These are phyloP conservation scores for Alternaria gaisen DNA, from an alignment of 2,329 filamentous ascomycete species.

Conservation along the genomic window DNA sequence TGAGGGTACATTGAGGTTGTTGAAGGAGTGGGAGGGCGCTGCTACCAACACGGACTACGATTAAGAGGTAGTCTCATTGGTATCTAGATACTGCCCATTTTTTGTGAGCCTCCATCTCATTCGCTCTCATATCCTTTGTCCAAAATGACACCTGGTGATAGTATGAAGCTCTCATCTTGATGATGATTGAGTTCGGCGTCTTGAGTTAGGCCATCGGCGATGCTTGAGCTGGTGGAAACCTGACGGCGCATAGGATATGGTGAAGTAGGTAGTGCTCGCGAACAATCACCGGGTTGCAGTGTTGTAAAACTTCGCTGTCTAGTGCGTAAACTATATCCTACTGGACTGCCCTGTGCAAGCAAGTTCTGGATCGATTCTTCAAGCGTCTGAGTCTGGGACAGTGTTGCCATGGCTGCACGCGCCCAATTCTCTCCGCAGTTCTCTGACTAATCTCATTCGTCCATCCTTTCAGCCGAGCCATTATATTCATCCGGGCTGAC, in stretches of 20 bases:
- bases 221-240: not conserved
- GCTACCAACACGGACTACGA: constrained; percentile 29
- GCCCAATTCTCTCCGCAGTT: not conserved
- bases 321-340: too few relatives aligned
- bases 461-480: not conserved
- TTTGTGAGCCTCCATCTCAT: not conserved
- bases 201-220: not conserved
- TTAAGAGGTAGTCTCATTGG: not conserved
- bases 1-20: constrained; percentile 19
- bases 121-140: not conserved
- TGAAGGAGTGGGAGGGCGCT: constrained; percentile 51
- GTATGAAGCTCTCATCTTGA: not conserved
- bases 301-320: too few relatives aligned
- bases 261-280: not conserved
- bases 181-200: not conserved
- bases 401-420: not conserved
- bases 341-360: too few relatives aligned
- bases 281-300: too few relatives aligned
- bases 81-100: not conserved
- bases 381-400: too few relatives aligned
- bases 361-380: too few relatives aligned
- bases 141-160: not conserved
- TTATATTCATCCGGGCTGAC: not conserved
- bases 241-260: not conserved
- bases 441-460: not conserved